Conservation (phyloP, 805 yeast genomes). For the Cyberlindnera veronae region DNA sequence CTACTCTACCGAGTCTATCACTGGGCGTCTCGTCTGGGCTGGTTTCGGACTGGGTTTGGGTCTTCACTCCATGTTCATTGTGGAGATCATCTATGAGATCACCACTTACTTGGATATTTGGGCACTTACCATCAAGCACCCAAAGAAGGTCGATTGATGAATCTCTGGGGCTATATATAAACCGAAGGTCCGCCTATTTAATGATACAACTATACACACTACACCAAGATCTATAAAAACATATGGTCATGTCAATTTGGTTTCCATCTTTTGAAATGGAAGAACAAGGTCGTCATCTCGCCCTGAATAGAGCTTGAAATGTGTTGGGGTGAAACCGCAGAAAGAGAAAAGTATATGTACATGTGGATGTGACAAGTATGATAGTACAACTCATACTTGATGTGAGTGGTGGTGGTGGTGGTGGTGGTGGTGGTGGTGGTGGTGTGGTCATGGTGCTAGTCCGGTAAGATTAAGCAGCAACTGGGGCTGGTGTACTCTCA, state of each 20-base stretch:
- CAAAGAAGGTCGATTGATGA: slow-evolving; percentile 38
- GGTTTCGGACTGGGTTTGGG: slow-evolving; percentile 68
- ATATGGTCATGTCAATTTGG: not conserved
- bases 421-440: not conserved
- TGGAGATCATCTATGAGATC: slow-evolving; percentile 75
- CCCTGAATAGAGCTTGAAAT: too few species aligned
- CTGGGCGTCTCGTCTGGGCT: slow-evolving; percentile 54
- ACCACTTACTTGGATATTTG: slow-evolving; percentile 80
- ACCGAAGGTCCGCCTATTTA: too few species aligned
- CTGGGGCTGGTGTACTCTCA: slow-evolving; percentile 35
- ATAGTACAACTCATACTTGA: not conserved
- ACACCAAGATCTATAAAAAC: not conserved
- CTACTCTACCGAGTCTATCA: slow-evolving; percentile 37
- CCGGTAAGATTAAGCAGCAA: slow-evolving; percentile 19
- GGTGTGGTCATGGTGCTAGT: not conserved
- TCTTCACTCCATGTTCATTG: slow-evolving; percentile 66
- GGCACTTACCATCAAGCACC: slow-evolving; percentile 81
- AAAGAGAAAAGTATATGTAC: not conserved
- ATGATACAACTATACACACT: too few species aligned
- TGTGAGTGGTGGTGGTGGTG: not conserved
- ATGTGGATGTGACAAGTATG: not conserved
- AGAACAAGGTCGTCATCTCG: not conserved
- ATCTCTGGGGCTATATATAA: too few species aligned
- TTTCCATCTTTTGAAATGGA: too few species aligned
- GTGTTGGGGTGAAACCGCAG: too few species aligned